Conservation (phyloP, 2,329 filamentous ascomycete species). For the Diaporthe sp. region DNA sequence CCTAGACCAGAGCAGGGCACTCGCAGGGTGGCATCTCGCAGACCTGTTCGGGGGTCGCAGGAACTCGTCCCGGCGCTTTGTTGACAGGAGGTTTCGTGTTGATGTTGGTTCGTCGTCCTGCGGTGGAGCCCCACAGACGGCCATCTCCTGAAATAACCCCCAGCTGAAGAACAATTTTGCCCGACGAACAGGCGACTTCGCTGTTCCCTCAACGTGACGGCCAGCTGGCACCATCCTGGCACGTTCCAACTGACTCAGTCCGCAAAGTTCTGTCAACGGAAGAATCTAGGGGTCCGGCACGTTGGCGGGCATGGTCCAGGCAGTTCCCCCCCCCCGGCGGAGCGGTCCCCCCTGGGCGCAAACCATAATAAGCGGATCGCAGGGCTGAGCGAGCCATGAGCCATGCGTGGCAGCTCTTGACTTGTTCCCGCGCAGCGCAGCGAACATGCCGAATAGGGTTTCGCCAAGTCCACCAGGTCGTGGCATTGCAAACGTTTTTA, state of each 20-base stretch:
- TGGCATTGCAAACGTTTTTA: not conserved
- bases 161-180: not conserved
- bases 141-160: conserved; percentile 17
- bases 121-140: not conserved
- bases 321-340: not conserved
- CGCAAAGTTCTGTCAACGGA: not conserved
- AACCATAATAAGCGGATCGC: conserved; percentile 22
- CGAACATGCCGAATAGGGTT: not conserved
- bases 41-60: conserved; percentile 4
- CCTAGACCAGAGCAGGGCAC: not conserved
- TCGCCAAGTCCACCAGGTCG: not conserved
- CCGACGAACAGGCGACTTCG: conserved; percentile 1
- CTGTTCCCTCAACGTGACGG: not conserved
- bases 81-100: conserved; percentile 11
- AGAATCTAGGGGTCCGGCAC: not conserved
- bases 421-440: not conserved
- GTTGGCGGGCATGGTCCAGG: conserved; percentile 15
- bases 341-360: not conserved
- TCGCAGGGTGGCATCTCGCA: not conserved
- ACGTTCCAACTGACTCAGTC: not conserved
- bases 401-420: conserved; percentile 6
- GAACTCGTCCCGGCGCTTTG: conserved; percentile 7
- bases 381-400: conserved; percentile 22
- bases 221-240: conserved; percentile 4
- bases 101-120: conserved; percentile 9